Conservation (phyloP, 2,329 filamentous ascomycete genomes). For the Lasiodiplodia gonubiensis region DNA sequence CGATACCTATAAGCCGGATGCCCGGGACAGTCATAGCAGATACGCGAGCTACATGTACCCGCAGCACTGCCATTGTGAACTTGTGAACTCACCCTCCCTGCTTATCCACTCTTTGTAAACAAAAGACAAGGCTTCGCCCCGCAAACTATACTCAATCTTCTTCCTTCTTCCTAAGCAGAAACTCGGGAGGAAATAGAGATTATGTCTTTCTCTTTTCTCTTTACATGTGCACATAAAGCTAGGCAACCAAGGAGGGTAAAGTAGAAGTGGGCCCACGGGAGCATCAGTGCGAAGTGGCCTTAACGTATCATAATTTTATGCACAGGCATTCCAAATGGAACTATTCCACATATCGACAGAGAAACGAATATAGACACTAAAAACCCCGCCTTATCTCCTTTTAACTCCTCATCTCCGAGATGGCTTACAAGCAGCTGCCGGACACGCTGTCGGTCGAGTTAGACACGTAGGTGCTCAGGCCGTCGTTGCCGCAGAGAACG, state of each 20-base stretch:
- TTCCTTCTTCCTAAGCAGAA: no score
- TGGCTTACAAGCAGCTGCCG: conserved; percentile 35
- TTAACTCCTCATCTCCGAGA: neutral
- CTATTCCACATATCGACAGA: neutral
- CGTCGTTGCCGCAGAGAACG: conserved; percentile 53
- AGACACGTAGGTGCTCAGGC: conserved; percentile 39
- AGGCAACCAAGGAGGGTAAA: neutral
- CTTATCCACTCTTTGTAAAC: no score
- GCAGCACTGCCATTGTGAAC: no score
- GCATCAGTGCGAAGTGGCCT: neutral
- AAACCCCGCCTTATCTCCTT: neutral
- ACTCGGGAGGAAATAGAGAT: no score
- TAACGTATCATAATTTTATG: neutral
- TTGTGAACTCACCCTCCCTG: no score
- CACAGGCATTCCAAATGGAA: neutral
- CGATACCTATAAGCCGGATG: no score
- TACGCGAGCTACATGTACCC: no score
- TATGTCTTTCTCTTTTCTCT: neutral
- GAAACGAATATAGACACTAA: neutral
- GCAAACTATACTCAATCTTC: no score
- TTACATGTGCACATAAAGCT: neutral
- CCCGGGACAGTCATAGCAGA: no score
- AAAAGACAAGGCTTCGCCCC: no score
- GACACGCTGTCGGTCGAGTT: conserved; percentile 41
- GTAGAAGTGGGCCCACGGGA: neutral